Conservation (phyloP, 345 rosid species). For the Noccaea caerulescens region DNA sequence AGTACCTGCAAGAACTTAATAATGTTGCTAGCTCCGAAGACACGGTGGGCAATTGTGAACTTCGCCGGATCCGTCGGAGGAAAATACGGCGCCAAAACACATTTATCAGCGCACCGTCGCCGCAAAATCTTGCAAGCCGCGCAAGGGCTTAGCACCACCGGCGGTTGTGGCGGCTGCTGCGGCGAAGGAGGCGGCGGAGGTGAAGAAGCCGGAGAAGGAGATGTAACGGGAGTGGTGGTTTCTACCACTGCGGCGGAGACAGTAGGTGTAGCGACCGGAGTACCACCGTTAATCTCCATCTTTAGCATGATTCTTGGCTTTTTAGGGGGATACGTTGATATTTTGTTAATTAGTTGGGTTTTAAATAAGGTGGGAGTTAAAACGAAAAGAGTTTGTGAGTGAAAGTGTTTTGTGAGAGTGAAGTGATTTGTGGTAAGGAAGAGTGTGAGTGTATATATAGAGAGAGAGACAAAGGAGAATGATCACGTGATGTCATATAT, state of each 20-base stretch:
- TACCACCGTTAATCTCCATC: conserved; percentile 49
- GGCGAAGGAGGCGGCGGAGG: conserved; percentile 44
- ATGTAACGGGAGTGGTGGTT: conserved; percentile 30
- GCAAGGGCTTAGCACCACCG: conserved; percentile 78
- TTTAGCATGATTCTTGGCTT: conserved; percentile 36
- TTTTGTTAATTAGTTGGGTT: conserved; percentile 13
- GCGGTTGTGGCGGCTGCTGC: conserved; percentile 33
- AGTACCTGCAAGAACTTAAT: conserved; percentile 88
- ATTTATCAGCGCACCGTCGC: conserved; percentile 80
- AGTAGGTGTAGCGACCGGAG: conserved; percentile 35
- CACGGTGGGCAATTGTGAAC: conserved; percentile 91
- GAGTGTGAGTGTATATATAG: conserved; percentile 28
- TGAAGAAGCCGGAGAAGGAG: conserved; percentile 53
- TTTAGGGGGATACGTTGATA: conserved; percentile 7
- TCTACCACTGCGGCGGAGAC: conserved; percentile 16
- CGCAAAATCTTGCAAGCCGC: conserved; percentile 91
- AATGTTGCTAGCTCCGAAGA: conserved; percentile 94
- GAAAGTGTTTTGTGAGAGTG: conserved; percentile 30
- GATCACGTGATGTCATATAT: conserved; percentile 24
- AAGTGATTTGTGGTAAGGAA: conserved; percentile 36
- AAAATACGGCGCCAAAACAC: conserved; percentile 87
- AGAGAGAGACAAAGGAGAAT: conserved; percentile 14
- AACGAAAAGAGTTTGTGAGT: conserved; percentile 7
- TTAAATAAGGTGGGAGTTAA: conserved; percentile 14
- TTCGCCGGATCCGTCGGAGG: conserved; percentile 90